A percentile compares a stretch with the other conserved stretches of the same genome.
These are phyloP conservation scores for Trypanosoma scelopori DNA, from an alignment of 208 protist species.

Conservation along the genomic window DNA sequence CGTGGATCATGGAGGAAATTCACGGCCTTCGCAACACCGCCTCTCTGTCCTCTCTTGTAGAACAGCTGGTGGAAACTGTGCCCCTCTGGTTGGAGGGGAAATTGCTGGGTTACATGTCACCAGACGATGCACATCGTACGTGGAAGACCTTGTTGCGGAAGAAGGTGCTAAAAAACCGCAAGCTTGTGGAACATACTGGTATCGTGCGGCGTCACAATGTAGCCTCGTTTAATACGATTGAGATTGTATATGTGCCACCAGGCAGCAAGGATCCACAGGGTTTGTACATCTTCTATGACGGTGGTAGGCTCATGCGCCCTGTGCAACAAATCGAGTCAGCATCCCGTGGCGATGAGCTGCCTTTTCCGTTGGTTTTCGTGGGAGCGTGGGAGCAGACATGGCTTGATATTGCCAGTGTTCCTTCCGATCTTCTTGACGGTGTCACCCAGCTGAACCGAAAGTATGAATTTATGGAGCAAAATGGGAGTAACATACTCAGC, in stretches of 20 bases:
- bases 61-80: conserved; percentile 63
- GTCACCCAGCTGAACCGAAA: conserved; percentile 64
- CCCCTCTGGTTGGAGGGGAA: conserved; percentile 93
- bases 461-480: conserved; percentile 96
- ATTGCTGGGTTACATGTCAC: conserved; percentile 81
- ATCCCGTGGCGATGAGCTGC: conserved; percentile 40
- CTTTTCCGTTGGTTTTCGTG: conserved; percentile 89
- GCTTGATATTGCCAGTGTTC: conserved; percentile 95
- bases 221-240: conserved; percentile 58
- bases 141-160: conserved; percentile 38
- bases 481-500: conserved; percentile 95
- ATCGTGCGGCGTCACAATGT: conserved; percentile 57
- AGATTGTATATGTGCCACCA: conserved; percentile 78
- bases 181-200: conserved; percentile 59
- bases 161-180: conserved; percentile 52
- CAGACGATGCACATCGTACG: conserved; percentile 46
- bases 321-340: conserved; percentile 87
- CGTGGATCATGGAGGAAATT: conserved; percentile 45
- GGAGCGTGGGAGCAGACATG: conserved; percentile 98
- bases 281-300: conserved; percentile 92
- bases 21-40: conserved; percentile 42
- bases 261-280: conserved; percentile 69
- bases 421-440: conserved; percentile 86
- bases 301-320: conserved; percentile 95
- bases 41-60: conserved; percentile 32